Evolutionary conservation across 352 stramenopile species (phyloP), one percentile per base, ranked within the genome.

Genomic region (Globisporangium middletonii): DNA sequence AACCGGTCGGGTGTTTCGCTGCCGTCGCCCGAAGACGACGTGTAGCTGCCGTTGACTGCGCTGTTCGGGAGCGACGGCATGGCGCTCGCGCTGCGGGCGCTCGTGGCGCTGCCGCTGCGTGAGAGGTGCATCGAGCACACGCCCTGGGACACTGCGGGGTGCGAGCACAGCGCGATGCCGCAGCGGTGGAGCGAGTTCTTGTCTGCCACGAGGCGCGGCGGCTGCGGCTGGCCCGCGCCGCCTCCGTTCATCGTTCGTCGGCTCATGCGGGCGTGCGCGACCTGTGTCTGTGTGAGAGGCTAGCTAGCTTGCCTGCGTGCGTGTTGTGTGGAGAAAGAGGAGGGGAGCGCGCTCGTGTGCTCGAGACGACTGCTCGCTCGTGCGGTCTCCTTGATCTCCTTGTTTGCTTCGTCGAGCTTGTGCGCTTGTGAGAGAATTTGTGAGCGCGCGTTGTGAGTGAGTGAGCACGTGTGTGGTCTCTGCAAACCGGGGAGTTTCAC

Each of bases 111-210:
- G 18, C 19, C 6, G 57, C 54, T 38, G 44, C 77, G 75, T 13
- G 79, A 86, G 51, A 89, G 68, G 53, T 93, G 83, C 66, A 90
- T 81, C 41, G 79, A 72, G 60, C 83, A 93, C 19, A 93, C 79
- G 38, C 80, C 79, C 53, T 91, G 73, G 11, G 83, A 79, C 41
- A 89, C 77, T 16, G 83, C 80, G 16, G 84, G 77, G 62, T 91
- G 83, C 9, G 83, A 84, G 72, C 83, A 93, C 18, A 93, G 65
- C 42, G 75, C 79, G 58, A 93, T 83, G 30, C 75, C 79, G 63
- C 83, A 93, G 33, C 83, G 80, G 57, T 92, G 82, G 26, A 92
- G 75, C 33, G 75, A 84, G 68, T 75, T 86, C 46, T 72, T 68
- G 53, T 76, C 67, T 38, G 33, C 33, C 7, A 9, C 33, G 33